Percentiles rank a stretch among this genome's conserved stretches.
phyloP scores from a whole-genome alignment of 805 yeast genomes.

The Wickerhamiella brachini region DNA sequence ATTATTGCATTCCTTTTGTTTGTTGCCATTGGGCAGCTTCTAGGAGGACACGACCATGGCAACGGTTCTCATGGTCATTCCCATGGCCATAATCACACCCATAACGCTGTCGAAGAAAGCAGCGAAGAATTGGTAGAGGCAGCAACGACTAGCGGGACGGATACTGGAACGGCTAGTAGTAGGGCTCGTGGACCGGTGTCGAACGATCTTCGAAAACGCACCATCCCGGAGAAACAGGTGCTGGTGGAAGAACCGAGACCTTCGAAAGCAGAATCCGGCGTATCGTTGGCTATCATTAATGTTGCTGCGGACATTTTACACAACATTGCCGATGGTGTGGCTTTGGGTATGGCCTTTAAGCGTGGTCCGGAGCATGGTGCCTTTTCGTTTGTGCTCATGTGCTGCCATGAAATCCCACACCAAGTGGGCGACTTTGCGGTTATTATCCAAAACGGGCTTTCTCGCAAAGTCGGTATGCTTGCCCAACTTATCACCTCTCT shows the following conservation, averaged over 20 bases:
- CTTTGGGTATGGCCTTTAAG: conserved; percentile 58
- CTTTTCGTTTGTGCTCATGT: conserved; percentile 54
- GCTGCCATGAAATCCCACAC: conserved; percentile 70
- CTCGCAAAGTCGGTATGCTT: conserved; percentile 50
- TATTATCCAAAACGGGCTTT: conserved; percentile 52
- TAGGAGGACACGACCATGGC: conserved; percentile 29
- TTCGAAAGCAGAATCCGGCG: not conserved
- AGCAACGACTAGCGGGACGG: too few relatives aligned
- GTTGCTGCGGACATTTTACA: conserved; percentile 60
- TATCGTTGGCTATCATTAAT: conserved; percentile 42
- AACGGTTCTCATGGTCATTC: conserved; percentile 32
- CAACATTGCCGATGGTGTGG: conserved; percentile 66
- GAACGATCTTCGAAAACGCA: not conserved
- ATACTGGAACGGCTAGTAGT: too few relatives aligned
- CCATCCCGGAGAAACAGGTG: not conserved
- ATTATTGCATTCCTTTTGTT: conserved; percentile 48
- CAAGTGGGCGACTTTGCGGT: conserved; percentile 72
- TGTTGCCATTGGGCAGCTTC: conserved; percentile 44
- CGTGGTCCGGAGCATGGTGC: conserved; percentile 47
- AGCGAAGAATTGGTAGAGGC: too few relatives aligned
- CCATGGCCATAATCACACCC: not conserved
- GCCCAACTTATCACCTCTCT: conserved; percentile 51
- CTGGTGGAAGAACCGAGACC: not conserved
- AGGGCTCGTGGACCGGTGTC: too few relatives aligned
- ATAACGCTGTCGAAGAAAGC: not conserved